These are phyloP conservation scores for Colletotrichum truncatum DNA, from an alignment of 2,329 filamentous ascomycete genomes.

Conservation along the genomic window DNA sequence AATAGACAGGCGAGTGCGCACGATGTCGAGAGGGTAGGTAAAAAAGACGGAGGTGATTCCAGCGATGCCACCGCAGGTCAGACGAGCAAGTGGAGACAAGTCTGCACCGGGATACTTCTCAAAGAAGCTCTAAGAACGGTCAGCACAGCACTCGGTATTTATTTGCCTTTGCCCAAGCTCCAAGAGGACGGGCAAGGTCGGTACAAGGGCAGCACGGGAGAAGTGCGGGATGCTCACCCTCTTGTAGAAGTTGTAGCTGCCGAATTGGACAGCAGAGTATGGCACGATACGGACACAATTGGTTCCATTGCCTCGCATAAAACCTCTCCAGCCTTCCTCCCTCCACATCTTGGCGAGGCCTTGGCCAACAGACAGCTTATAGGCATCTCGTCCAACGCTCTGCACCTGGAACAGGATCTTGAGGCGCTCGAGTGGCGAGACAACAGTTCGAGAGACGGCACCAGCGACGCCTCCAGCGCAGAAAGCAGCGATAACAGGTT, in stretches of 20 bases:
- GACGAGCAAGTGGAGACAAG: slow-evolving; percentile 76
- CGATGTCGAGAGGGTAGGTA: slow-evolving; percentile 97
- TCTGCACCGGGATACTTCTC: slow-evolving; percentile 79
- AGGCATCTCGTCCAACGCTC: slow-evolving; percentile 88
- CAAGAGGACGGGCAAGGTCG: neutral
- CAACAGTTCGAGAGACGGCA: slow-evolving; percentile 96
- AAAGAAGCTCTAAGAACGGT: slow-evolving; percentile 70
- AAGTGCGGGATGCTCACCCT: slow-evolving; percentile 60
- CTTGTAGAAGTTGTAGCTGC: slow-evolving; percentile 98
- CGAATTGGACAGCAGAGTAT: slow-evolving; percentile 98
- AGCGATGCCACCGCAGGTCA: slow-evolving; percentile 90
- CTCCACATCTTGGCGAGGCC: slow-evolving; percentile 94
- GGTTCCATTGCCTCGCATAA: slow-evolving; percentile 97
- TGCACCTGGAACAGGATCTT: slow-evolving; percentile 99
- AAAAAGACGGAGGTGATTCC: slow-evolving; percentile 95
- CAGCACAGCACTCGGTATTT: slow-evolving; percentile 4
- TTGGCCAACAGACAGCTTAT: slow-evolving; percentile 90
- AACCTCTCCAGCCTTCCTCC: slow-evolving; percentile 96
- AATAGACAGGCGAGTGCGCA: slow-evolving; percentile 94
- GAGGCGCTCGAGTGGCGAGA: slow-evolving; percentile 92
- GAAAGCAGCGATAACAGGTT: slow-evolving; percentile 91
- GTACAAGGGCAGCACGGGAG: neutral
- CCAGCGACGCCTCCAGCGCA: slow-evolving; percentile 93
- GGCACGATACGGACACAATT: slow-evolving; percentile 99
- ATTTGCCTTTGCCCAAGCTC: neutral